Evolutionary conservation across 2,329 filamentous ascomycete species (phyloP), one percentile per base, ranked within the genome.

Genomic region (Hymenotorrendiella dingleyae): DNA sequence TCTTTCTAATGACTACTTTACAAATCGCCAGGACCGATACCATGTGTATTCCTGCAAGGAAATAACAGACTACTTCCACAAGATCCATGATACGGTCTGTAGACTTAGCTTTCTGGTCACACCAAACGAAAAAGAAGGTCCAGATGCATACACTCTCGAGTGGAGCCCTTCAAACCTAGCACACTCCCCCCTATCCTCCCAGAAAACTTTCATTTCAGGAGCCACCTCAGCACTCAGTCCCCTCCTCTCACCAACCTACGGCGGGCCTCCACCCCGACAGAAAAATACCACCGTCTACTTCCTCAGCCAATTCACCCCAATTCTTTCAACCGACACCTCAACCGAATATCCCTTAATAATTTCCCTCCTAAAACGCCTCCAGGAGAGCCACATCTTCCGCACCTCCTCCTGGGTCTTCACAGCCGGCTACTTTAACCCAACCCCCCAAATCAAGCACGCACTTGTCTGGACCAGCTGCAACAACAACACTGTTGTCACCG

Each of bases 361-460:
- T 0, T 76, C 77, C 34, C 76, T 97, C 28, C 74, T 97, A 3
- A 74, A 75, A 32, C 76, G 76, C 1, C 73, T 96, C 3, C 73
- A 82, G 0, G 67, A 64, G 0, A n/a, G n/a, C n/a, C 74, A 84
- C 0, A 67, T 73, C 5, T 85, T 87, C 55, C 68, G 72, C 8
- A 74, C 78, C 24, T 86, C 85, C 0, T 83, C 80, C 11, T 98
- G 93, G 93, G 93, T 88, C 0, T 97, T 98, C 63, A 97, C 93
- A 1, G 93, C 93, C 0, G 93, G 93, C 40, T 98, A 98, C 68
- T 98, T 98, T 70, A 98, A 98, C 68, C 94, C 94, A 43, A 89
- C 89, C 6, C 84, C 89, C 0, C 80, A 82, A 4, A 77, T 97
- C 16, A 90, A 86, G 2, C 77, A 82, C 28, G 76, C 95, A 1